Conservation (phyloP, 2,329 filamentous ascomycete species). For the Tolypocladium tropicale region DNA sequence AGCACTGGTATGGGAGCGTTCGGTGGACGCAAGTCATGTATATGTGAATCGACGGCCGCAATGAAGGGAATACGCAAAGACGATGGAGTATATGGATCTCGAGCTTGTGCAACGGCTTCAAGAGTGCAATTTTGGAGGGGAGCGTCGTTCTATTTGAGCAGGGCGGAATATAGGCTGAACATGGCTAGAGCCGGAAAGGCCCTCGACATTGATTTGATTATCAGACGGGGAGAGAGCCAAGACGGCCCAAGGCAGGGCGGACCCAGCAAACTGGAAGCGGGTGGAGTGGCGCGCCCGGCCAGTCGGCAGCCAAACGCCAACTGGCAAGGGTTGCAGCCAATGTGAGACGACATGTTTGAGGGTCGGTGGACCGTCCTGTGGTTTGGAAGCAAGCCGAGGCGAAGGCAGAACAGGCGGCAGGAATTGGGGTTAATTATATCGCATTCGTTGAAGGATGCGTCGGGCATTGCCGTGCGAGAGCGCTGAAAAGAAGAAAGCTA, state of each 20-base stretch:
- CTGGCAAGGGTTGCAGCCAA: neutral
- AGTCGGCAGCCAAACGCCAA: neutral
- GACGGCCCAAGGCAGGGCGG: neutral
- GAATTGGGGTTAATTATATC: no score
- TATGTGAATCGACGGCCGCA: neutral
- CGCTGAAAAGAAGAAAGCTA: neutral
- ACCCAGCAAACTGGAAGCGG: conserved; percentile 1
- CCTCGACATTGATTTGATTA: neutral
- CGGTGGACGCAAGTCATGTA: neutral
- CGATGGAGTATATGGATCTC: no score
- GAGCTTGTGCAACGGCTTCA: neutral
- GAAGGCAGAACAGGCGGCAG: neutral
- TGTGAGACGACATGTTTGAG: neutral
- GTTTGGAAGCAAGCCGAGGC: neutral
- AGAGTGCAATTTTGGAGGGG: neutral
- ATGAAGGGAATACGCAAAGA: neutral
- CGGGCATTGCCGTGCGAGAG: neutral
- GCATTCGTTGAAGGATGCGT: neutral
- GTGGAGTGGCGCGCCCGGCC: conserved; percentile 1
- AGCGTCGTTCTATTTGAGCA: neutral
- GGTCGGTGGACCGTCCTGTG: neutral
- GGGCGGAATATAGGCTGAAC: neutral
- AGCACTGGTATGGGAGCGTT: neutral
- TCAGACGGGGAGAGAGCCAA: neutral
- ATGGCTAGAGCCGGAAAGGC: neutral